Base-by-base conservation (phyloP, 179 eudicot genomes). In the Pouteria campechiana region DNA sequence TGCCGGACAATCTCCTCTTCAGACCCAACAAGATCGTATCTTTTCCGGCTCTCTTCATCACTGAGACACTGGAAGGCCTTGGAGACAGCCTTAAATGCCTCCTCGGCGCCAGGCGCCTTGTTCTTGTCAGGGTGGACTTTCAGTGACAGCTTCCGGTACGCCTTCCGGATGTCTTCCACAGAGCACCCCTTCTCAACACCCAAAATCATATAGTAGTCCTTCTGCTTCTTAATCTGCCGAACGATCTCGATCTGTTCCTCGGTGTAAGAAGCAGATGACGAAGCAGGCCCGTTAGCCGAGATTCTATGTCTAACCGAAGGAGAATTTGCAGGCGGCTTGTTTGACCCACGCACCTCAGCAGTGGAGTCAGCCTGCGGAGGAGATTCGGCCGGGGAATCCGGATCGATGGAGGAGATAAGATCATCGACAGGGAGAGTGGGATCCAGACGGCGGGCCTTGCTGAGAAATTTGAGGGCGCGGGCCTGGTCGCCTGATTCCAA, bases 101-200 rank as follows among this genome's bases (percentile, higher is more conserved):
- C 81, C 56, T 74, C 81, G 0, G 81, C 70, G 4, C 81, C 76
- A 0, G 81, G 81, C 1, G 81, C 76, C n/a, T 43, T 36, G 31
- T 74, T 74, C 59, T 74, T 74, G 47, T 74, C 81, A 0, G 81
- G 81, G 48, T 74, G 81, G 41, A 74, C 81, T 55, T 70, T 74
- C 37, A 74, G 33, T 0, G 81, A 74, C 29, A 74, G 48, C 49
- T 74, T 74, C 36, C 76, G 45, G 53, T 74, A 74, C 0, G 76
- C 70, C 57, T 74, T 74, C 2, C 70, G 53, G 5, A 74, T 25
- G 50, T 74, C 81, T 34, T 74, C 81, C 17, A 64, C 70, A n/a
- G 52, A 38, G 21, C 68, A 63, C 33, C 11, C 56, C 46, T 58
- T 70, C 41, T 70, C 73, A 9, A 74, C 1, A 17, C 81, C 81